Evolutionary conservation across 129 eudicot genomes (phyloP), one percentile per base, ranked within the genome.

Genomic region (Artemisia tridentata): DNA sequence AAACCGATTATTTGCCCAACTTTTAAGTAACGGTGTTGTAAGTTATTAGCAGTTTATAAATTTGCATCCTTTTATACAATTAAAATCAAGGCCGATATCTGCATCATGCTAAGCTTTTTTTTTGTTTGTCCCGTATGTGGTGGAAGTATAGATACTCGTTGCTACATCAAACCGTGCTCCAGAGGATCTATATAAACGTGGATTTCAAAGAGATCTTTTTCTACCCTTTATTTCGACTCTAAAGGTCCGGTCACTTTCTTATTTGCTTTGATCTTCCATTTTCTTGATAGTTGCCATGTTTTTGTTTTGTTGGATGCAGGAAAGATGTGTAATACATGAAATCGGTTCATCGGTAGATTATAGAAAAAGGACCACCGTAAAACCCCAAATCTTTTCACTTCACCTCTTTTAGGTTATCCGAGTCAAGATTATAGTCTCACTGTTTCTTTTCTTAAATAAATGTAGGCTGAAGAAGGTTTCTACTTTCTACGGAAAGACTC

Each of bases 161-260:
- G 80, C 97, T 47, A 95, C 99, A 58, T 95, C 99, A 68, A 95
- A 95, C 75, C 97, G 99, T 71, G 96, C 99, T 50, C 99, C 99
- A 25, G 97, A 95, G 72, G 83, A 79, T 49, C 88, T 95, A 66
- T 95, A 95, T 79, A 96, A 95, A 81, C 84, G 96, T 67, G 99
- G 99, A 27, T 67, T 90, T 48, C 97, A 95, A 80, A 84, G 99
- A 79, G 99, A 95, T 70, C 93, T 95, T 76, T 95, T 95, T 76
- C 84, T 95, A 64, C 99, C 99, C 34, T 95, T 95, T 59, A 87
- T 95, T 74, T 86, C 97, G 50, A 82, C 96, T 48, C 65, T 95
- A 76, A 95, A 95, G 93, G 99, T 95, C 75, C 20, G 41, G 3
- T 38, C 45, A 38, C 45, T 38, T 58, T 14, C 21, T 45, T 73